phyloP scores from a whole-genome alignment of 225 moss, liverwort and hornwort genomes.

The Pleurozium schreberi region DNA sequence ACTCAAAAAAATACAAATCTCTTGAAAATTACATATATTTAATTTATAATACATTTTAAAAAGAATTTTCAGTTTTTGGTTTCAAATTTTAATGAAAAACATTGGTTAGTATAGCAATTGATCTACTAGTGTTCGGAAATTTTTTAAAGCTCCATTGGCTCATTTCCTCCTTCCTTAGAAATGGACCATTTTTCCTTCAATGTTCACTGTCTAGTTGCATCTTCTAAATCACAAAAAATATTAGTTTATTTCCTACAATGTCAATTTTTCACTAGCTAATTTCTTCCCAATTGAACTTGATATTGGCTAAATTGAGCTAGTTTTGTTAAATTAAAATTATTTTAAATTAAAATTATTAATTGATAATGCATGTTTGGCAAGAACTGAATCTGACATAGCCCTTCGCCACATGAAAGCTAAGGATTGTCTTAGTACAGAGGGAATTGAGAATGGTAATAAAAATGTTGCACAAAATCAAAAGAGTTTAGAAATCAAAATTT shows the following conservation, averaged over 20 bases:
- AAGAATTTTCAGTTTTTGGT: too few species aligned
- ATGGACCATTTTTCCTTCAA: neutral
- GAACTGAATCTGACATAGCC: accelerated
- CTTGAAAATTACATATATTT: too few species aligned
- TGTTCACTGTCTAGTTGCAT: accelerated
- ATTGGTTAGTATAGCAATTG: neutral
- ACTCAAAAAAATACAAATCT: too few species aligned
- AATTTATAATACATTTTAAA: too few species aligned
- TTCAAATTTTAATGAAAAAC: too few species aligned
- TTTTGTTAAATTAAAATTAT: neutral
- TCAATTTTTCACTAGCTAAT: too few species aligned
- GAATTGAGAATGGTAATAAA: neutral
- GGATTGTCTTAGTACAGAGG: too few species aligned
- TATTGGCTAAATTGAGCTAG: neutral
- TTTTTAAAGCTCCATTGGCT: accelerated
- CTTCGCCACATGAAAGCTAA: neutral
- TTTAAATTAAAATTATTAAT: neutral
- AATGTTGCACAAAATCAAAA: neutral
- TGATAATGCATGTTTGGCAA: accelerated
- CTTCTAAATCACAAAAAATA: neutral
- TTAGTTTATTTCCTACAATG: too few species aligned
- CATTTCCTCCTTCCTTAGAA: neutral
- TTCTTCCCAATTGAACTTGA: neutral
- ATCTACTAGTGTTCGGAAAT: neutral
- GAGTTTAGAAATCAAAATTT: neutral